Percentiles rank a stretch among this genome's conserved stretches.
phyloP scores from a whole-genome alignment of 176 grass and related monocot genomes.

The Lolium perenne region DNA sequence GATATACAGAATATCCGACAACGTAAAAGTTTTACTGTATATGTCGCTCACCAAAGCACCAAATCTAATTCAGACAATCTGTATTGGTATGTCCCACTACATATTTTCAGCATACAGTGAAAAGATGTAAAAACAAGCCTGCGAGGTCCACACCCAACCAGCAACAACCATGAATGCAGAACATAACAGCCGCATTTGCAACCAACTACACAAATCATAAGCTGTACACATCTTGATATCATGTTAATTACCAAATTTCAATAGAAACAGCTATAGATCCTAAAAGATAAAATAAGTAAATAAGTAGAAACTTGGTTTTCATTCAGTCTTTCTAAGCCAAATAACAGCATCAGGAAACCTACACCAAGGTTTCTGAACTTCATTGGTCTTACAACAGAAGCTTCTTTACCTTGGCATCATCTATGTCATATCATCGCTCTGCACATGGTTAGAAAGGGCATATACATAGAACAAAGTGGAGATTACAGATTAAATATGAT shows the following conservation, averaged over 20 bases:
- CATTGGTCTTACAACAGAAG: neutral
- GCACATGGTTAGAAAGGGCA: constrained; percentile 7
- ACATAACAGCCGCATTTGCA: neutral
- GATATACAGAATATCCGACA: neutral
- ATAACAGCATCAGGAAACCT: neutral
- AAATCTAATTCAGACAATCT: neutral
- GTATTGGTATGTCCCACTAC: neutral
- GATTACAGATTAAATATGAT: neutral
- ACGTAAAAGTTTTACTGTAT: neutral
- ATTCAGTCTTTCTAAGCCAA: neutral
- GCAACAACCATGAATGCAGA: neutral
- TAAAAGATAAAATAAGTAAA: neutral
- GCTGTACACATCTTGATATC: neutral
- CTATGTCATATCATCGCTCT: neutral
- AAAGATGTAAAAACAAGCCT: too few species aligned
- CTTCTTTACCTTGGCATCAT: neutral
- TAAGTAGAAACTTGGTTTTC: neutral
- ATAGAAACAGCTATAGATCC: neutral
- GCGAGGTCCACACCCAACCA: too few species aligned
- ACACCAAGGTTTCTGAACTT: neutral
- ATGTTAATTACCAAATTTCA: neutral
- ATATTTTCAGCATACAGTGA: neutral
- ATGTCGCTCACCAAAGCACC: neutral
- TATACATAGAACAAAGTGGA: constrained; percentile 1
- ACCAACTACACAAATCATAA: neutral